Base-by-base conservation (phyloP, 192 early-diverging fungal genomes). In the Coemansia sp. region DNA sequence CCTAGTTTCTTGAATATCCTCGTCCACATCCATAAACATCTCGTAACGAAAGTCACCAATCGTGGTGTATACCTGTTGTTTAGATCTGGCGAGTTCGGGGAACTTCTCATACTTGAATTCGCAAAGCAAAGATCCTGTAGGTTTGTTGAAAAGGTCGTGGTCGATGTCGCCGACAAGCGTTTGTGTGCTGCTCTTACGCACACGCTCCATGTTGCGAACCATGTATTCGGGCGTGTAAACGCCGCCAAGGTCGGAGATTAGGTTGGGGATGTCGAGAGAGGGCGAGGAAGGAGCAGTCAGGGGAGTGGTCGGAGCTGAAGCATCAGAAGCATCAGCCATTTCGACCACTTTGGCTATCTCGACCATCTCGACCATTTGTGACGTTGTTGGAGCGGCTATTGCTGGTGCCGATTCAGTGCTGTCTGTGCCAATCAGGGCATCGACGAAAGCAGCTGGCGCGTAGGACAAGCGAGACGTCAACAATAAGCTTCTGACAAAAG, bases 21-120 rank as follows among this genome's bases (percentile, higher is more conserved):
- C 74, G 28, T 81, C 79, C 11, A 81, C 79, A 32, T 81, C 79
- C 70, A 72, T 80, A 18, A 70, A 41, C 18, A 69, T 8, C 45
- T 48, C 45, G 45, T 28, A 28, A 28, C 45, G 45, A 12, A 9
- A 57, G 61, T 9, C 65, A 62, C 20, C n/a, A 57, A 6, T 2
- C 5, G 17, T n/a, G 20, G 17, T 36, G 6, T 1, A 38, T 12
- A 38, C 1, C 17, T 45, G 34, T 2, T 45, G 34, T 17, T 48
- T 62, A 48, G 32, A n/a, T 8, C 20, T 17, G 35, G 35, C 58
- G n/a, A 60, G 7, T 4, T 37, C 58, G 11, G 58, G 17, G 5
- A 60, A 36, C 17, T 37, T 12, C 61, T 51, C 51, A 36, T 65
- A 18, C 15, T 18, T 65, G 20, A 55, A 54, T 11, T 37, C 64